Evolutionary conservation across 2,329 filamentous ascomycete species (phyloP), one percentile per base, ranked within the genome.

Genomic region (Karstenula rhodostoma): DNA sequence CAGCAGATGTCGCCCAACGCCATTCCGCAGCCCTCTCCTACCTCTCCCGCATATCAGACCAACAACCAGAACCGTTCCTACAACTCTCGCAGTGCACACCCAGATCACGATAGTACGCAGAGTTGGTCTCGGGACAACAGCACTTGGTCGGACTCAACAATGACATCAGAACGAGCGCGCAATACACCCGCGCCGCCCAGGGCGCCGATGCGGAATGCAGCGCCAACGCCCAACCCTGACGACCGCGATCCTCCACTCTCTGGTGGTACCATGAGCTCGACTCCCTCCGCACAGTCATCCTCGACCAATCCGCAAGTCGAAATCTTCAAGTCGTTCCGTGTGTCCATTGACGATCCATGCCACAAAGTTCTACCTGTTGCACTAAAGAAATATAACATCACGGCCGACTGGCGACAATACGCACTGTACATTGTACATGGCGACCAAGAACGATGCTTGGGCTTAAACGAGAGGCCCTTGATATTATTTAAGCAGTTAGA

Each of bases 291-390:
- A 61, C 57, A 73, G 0, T 66, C 71, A 8, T 76, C 74, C n/a
- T 77, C 75, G 13, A 69, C 76, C 56, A 83, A 83, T 62, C 81
- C 81, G 12, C 81, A 83, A 68, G 94, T 97, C 61, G 95, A 99
- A 78, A 97, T 99, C 61, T 98, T 98, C 88, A 99, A 99, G 78
- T 96, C 92, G 1, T 99, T 99, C 86, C 90, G 94, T 42, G 95
- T 99, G 63, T 95, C 92, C 75, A 96, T 98, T 86, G 95, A 99
- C 69, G 95, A 99, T 73, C 95, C 95, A 2, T 99, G 95, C 81
- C 91, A 97, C 82, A 97, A 97, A 77, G 95, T 99, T 29, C 85
- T 99, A 1, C 95, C 95, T 1, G 95, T 96, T 17, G 95, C 95
- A 2, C 86, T 99, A 19, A 96, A 96, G 77, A 97, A 97, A 77